A percentile compares a stretch with the other conserved stretches of the same genome.
phyloP scores from a whole-genome alignment of 2,329 filamentous ascomycete species.

The Neurospora crassa region DNA sequence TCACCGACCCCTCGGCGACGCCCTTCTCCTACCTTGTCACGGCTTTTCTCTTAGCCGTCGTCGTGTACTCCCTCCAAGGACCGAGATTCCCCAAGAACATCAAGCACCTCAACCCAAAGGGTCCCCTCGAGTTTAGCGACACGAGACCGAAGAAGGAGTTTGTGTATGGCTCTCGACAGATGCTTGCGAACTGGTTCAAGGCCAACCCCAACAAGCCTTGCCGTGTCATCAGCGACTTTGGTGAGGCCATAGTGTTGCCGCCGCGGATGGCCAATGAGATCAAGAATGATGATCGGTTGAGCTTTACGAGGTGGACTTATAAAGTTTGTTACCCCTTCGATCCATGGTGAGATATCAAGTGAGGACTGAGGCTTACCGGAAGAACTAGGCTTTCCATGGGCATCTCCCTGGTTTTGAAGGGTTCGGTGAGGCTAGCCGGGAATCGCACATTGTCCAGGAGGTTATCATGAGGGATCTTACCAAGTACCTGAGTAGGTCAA shows the following conservation, averaged over 20 bases:
- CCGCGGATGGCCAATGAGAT: slow-evolving; percentile 26
- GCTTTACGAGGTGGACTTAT: slow-evolving; percentile 20
- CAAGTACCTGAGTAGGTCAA: slow-evolving; percentile 10
- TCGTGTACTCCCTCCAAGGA: neutral
- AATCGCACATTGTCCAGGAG: slow-evolving; percentile 17
- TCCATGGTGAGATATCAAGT: neutral
- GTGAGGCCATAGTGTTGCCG: slow-evolving; percentile 17
- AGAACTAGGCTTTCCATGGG: slow-evolving; percentile 8
- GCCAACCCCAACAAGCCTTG: slow-evolving; percentile 5
- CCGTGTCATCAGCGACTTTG: slow-evolving; percentile 7
- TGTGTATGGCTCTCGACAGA: neutral
- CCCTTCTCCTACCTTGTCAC: slow-evolving; percentile 3
- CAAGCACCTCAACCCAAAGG: slow-evolving; percentile 6
- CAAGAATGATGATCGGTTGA: slow-evolving; percentile 24
- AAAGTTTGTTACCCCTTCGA: slow-evolving; percentile 1
- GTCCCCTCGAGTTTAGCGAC: slow-evolving; percentile 6
- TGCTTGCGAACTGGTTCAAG: slow-evolving; percentile 9
- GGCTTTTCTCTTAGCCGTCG: neutral
- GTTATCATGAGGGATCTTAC: slow-evolving; percentile 12
- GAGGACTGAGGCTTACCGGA: neutral
- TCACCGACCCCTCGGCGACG: neutral
- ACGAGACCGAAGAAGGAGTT: slow-evolving; percentile 7
- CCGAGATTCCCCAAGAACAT: neutral
- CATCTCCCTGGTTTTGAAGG: slow-evolving; percentile 22
- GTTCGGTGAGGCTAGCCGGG: slow-evolving; percentile 15